A percentile compares a stretch with the other conserved stretches of the same genome.
These are phyloP conservation scores for Silene latifolia DNA, from an alignment of 148 eudicot species.

Conservation along the genomic window DNA sequence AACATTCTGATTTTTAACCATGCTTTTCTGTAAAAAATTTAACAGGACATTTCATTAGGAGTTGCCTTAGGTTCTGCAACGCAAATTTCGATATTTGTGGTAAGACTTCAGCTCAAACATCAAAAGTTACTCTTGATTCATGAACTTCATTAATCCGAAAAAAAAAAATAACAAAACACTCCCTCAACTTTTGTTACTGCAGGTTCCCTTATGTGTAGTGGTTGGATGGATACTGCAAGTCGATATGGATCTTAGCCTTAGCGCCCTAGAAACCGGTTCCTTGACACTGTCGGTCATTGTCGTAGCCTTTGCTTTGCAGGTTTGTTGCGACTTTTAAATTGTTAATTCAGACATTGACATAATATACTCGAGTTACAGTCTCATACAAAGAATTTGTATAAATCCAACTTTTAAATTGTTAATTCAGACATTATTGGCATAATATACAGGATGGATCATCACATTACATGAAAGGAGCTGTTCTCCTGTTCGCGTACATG, in stretches of 20 bases:
- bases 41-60: slow-evolving; percentile 74
- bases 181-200: background rate
- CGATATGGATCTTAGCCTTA: slow-evolving; percentile 63
- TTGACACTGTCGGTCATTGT: slow-evolving; percentile 47
- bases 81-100: slow-evolving; percentile 80
- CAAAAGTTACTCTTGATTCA: background rate
- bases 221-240: slow-evolving; percentile 64
- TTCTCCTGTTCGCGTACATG: slow-evolving; percentile 42
- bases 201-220: slow-evolving; percentile 72
- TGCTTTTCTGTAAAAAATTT: background rate
- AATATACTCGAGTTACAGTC: background rate
- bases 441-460: slow-evolving; percentile 60
- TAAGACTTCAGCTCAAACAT: slow-evolving; percentile 24
- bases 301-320: slow-evolving; percentile 66
- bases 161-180: background rate
- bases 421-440: too few relatives aligned
- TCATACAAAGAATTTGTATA: background rate
- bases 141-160: background rate
- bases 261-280: slow-evolving; percentile 55
- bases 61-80: slow-evolving; percentile 82
- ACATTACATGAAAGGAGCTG: slow-evolving; percentile 61
- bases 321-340: slow-evolving; percentile 24
- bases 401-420: too few relatives aligned
- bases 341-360: too few relatives aligned
- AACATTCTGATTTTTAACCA: background rate